Evolutionary conservation across 2,329 filamentous ascomycete species (phyloP).

Genomic region (Xylariaceae sp.): DNA sequence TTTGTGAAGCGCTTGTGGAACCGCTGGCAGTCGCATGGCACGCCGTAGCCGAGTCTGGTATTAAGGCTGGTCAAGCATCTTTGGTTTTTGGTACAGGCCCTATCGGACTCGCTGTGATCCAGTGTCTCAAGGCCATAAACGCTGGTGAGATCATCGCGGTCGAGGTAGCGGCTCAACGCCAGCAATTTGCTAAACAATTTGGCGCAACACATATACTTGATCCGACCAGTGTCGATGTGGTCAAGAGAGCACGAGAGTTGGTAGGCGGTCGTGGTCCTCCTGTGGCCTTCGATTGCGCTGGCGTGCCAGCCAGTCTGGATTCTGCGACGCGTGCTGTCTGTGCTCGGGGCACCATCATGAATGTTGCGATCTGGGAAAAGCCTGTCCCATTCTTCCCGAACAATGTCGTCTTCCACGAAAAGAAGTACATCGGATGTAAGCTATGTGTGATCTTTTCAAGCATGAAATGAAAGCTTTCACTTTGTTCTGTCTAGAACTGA

Average conservation of each 20-base stretch:
- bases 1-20: slow-evolving; percentile 60
- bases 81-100: slow-evolving; percentile 67
- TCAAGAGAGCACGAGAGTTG: slow-evolving; percentile 51
- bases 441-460: not conserved
- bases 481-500: slow-evolving; percentile 8
- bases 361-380: slow-evolving; percentile 69
- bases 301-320: slow-evolving; percentile 57
- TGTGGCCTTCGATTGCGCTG: slow-evolving; percentile 67
- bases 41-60: slow-evolving; percentile 56
- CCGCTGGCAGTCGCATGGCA: slow-evolving; percentile 70
- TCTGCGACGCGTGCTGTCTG: slow-evolving; percentile 55
- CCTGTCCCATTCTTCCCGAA: slow-evolving; percentile 59
- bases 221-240: slow-evolving; percentile 56
- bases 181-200: slow-evolving; percentile 57
- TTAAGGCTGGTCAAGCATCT: slow-evolving; percentile 53
- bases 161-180: slow-evolving; percentile 58
- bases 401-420: slow-evolving; percentile 58
- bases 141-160: slow-evolving; percentile 62
- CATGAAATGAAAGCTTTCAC: not conserved
- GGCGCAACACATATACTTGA: slow-evolving; percentile 62
- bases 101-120: slow-evolving; percentile 65
- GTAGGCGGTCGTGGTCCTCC: slow-evolving; percentile 58
- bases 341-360: slow-evolving; percentile 63
- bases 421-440: slow-evolving; percentile 52
- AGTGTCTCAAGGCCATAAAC: slow-evolving; percentile 60